Base-by-base conservation (phyloP, 169 alveolate species). In the Plasmodium coatneyi region DNA sequence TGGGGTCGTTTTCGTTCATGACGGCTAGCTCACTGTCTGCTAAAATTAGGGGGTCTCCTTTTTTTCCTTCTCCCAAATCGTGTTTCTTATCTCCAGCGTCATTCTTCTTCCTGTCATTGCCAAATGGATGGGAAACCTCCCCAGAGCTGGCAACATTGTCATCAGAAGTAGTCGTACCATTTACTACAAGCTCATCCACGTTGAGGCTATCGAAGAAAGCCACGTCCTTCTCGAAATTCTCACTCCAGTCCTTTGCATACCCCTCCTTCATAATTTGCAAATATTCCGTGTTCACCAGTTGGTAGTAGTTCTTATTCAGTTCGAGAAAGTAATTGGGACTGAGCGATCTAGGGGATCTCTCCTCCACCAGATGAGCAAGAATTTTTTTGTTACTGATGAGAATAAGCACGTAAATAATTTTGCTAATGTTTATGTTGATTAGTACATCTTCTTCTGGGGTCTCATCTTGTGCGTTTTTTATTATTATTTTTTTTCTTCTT, bases 271-370 rank as follows among this genome's bases (percentile, higher is more conserved):
- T 28, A 4, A 83, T 54, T 46, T 92, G 80, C 1, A 22, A 22
- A 81, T 92, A 78, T 19, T 83, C 86, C n/a, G 19, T 34, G 54
- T 36, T 76, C 80, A 78, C 60, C 25, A 30, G 49, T 32, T 92
- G 87, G 52, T 92, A 83, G 70, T 92, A 83, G 12, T 60, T 80
- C 72, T 80, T 92, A 66, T 81, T 78, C 83, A 80, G 66, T 81
- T 92, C 92, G 30, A 80, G 9, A 22, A 66, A 92, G 14, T 54
- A 92, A 80, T 56, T 36, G 43, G 82, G 84, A 10, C 52, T 71
- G 7, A 43, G 7, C 30, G 78, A 83, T 56, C 71, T 82, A 39
- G 43, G 12, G 12, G 46, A 7, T 22, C 36, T 80, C 7, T 92
- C 80, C 14, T 60, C 56, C 28, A 12, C 72, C 80, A 92, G 70